Evolutionary conservation across 495 filamentous ascomycete species (phyloP).

Genomic region (Lichenothelia convexa): DNA sequence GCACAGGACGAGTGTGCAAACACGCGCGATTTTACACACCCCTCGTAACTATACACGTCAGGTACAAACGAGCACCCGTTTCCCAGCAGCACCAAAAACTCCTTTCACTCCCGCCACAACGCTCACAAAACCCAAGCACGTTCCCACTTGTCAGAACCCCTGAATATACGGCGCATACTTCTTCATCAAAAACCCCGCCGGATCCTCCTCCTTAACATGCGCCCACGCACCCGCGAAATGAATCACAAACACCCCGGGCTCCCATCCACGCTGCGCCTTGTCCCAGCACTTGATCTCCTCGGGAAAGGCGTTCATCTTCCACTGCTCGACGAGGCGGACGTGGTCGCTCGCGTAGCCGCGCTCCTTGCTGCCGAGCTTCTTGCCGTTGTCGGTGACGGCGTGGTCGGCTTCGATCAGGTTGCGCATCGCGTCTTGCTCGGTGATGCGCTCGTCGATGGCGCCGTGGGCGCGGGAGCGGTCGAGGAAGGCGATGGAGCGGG

Average conservation of each 20-base stretch:
- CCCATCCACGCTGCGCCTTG: conserved; percentile 10
- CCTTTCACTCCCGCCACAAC: too few relatives aligned
- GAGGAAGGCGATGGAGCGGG: conserved; percentile 12
- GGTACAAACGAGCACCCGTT: too few relatives aligned
- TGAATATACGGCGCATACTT: too few relatives aligned
- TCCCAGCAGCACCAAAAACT: too few relatives aligned
- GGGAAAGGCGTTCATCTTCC: conserved; percentile 18
- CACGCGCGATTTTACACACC: too few relatives aligned
- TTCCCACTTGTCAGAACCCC: too few relatives aligned
- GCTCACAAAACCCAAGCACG: too few relatives aligned
- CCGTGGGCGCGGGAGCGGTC: conserved; percentile 5
- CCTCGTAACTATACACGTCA: too few relatives aligned
- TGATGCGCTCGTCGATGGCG: conserved; percentile 4
- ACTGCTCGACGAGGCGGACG: conserved; percentile 12
- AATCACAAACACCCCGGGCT: conserved; percentile 13
- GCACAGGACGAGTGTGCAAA: too few relatives aligned
- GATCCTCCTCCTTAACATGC: conserved; percentile 16
- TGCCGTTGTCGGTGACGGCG: too few relatives aligned
- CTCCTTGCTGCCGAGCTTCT: not conserved
- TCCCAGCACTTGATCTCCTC: conserved; percentile 17
- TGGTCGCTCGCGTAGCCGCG: not conserved
- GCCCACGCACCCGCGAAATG: conserved; percentile 22
- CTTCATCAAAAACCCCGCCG: too few relatives aligned
- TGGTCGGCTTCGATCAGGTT: conserved; percentile 7
- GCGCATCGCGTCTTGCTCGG: conserved; percentile 18